phyloP scores from a whole-genome alignment of 169 alveolate genomes.

The Amoebophrya sp. region DNA sequence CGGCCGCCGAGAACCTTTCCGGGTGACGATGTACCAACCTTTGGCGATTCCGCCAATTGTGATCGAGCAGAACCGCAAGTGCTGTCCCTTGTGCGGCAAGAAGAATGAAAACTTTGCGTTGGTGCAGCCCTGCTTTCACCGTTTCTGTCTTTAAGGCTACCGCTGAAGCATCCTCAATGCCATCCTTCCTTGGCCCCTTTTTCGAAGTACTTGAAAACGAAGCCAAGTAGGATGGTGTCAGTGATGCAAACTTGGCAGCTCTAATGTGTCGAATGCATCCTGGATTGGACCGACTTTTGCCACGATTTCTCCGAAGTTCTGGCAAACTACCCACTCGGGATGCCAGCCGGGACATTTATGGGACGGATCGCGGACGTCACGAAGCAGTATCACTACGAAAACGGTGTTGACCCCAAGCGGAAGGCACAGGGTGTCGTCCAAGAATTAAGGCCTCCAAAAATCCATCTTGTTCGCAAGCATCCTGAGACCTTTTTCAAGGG shows the following conservation, averaged over 20 bases:
- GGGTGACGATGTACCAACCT: not conserved
- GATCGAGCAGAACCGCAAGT: conserved; percentile 22
- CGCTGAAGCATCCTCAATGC: too few species aligned
- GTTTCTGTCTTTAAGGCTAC: too few species aligned
- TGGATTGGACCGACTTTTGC: not conserved
- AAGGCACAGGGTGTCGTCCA: too few species aligned
- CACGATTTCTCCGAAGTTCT: not conserved
- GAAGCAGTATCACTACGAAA: too few species aligned
- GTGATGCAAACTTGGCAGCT: too few species aligned
- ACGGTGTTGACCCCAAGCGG: too few species aligned
- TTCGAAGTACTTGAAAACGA: too few species aligned
- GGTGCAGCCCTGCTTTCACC: conserved; percentile 25
- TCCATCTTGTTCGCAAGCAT: too few species aligned
- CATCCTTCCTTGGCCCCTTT: too few species aligned
- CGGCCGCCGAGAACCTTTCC: not conserved
- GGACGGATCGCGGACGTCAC: not conserved
- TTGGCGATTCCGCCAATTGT: not conserved
- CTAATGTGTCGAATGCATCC: not conserved
- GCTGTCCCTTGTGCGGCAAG: not conserved
- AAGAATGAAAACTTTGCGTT: not conserved
- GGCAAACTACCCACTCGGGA: not conserved
- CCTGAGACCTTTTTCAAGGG: too few species aligned
- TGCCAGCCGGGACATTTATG: not conserved
- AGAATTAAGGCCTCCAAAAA: too few species aligned
- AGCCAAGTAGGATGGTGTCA: too few species aligned